Evolutionary conservation across 2,329 filamentous ascomycete genomes (phyloP).

Genomic region (Lecanicillium sp.): DNA sequence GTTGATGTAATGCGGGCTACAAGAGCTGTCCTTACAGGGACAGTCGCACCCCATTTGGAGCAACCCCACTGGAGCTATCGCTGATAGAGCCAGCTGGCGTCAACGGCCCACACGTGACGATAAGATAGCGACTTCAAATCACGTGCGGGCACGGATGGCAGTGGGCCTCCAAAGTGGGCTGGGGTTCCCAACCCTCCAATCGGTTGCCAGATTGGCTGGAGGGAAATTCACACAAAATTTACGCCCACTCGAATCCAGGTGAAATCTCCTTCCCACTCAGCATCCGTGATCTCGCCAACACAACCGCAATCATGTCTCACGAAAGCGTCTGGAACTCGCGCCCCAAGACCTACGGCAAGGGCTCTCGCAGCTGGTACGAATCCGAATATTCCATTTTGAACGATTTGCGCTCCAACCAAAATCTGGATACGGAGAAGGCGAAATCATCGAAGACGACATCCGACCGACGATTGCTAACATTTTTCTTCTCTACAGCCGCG

Average conservation of each 20-base stretch:
- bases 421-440: not conserved
- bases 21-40: conserved; percentile 2
- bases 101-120: conserved; percentile 15
- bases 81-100: not conserved
- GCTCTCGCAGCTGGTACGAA: conserved; percentile 82
- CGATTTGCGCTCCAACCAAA: not conserved
- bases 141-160: conserved; percentile 12
- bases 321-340: conserved; percentile 99
- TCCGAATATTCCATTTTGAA: conserved; percentile 5
- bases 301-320: conserved; percentile 55
- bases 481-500: conserved; percentile 39
- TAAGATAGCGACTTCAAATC: conserved; percentile 8
- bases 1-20: not conserved
- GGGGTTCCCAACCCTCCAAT: conserved; percentile 31
- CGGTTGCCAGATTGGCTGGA: conserved; percentile 20
- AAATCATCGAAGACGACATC: conserved; percentile 1
- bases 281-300: conserved; percentile 16
- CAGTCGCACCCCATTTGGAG: not conserved
- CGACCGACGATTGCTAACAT: conserved; percentile 20
- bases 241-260: conserved; percentile 24
- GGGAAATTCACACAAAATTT: conserved; percentile 33
- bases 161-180: conserved; percentile 14
- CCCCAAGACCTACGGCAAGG: conserved; percentile 95
- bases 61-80: not conserved
- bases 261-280: conserved; percentile 25